Evolutionary conservation across 768 basidiomycete genomes (phyloP).

Genomic region (Trametes maxima): DNA sequence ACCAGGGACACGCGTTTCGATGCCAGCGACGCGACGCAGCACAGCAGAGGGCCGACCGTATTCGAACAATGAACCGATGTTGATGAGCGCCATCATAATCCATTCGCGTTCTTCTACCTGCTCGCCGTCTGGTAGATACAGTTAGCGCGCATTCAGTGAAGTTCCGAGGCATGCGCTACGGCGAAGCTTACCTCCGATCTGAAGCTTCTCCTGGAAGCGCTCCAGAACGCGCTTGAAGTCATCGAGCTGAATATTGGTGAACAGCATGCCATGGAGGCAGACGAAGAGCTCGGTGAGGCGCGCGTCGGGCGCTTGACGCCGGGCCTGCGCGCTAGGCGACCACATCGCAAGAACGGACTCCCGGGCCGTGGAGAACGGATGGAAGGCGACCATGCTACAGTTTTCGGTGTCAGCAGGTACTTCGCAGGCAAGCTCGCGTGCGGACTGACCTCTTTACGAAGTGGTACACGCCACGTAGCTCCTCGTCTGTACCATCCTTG

Average conservation of each 20-base stretch:
- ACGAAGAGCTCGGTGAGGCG: slow-evolving; percentile 80
- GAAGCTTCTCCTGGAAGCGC: slow-evolving; percentile 84
- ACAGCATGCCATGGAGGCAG: slow-evolving; percentile 94
- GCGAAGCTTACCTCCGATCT: slow-evolving; percentile 54
- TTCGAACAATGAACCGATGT: slow-evolving; percentile 81
- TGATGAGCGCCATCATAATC: slow-evolving; percentile 95
- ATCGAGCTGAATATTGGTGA: slow-evolving; percentile 93
- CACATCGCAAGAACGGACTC: slow-evolving; percentile 91
- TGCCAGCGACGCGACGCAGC: slow-evolving; percentile 62
- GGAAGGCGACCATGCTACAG: slow-evolving; percentile 83
- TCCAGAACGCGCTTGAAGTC: slow-evolving; percentile 82
- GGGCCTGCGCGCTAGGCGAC: slow-evolving; percentile 71
- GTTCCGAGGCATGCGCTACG: not conserved
- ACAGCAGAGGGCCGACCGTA: slow-evolving; percentile 80
- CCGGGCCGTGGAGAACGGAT: slow-evolving; percentile 84
- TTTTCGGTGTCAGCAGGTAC: not conserved
- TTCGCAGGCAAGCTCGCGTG: not conserved
- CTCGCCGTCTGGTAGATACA: slow-evolving; percentile 28
- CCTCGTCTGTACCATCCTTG: slow-evolving; percentile 83
- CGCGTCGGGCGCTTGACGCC: slow-evolving; percentile 77
- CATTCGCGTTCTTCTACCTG: slow-evolving; percentile 84
- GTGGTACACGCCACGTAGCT: slow-evolving; percentile 86
- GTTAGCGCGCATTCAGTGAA: not conserved
- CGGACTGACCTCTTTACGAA: slow-evolving; percentile 84
- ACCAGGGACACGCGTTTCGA: slow-evolving; percentile 39